phyloP scores from a whole-genome alignment of 352 stramenopile species.

The Globisporangium splendens region DNA sequence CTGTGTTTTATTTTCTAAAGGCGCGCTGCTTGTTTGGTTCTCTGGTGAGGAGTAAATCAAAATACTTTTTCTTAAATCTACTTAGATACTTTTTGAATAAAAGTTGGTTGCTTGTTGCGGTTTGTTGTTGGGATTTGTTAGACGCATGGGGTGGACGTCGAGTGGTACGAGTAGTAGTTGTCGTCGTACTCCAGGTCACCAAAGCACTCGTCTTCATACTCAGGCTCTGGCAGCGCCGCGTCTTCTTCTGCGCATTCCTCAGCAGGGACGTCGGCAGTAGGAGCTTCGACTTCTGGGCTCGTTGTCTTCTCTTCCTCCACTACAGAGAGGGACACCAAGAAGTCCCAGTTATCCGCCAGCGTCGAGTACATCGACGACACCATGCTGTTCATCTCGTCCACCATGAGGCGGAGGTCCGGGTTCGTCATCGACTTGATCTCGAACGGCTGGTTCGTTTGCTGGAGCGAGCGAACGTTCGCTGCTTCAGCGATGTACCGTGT shows the following conservation, averaged over 20 bases:
- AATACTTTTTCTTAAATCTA: background rate
- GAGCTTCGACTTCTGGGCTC: background rate
- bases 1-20: no score
- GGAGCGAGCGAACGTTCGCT: constrained; percentile 4
- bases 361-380: constrained; percentile 8
- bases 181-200: constrained; percentile 15
- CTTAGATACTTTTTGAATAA: background rate
- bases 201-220: constrained; percentile 13
- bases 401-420: constrained; percentile 16
- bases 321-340: constrained; percentile 12
- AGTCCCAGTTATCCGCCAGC: constrained; percentile 15
- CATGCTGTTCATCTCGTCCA: constrained; percentile 16
- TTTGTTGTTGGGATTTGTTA: background rate
- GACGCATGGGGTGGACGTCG: constrained; percentile 14
- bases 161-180: constrained; percentile 16
- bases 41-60: background rate
- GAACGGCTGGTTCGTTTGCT: constrained; percentile 4
- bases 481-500: constrained; percentile 7
- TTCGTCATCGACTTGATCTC: constrained; percentile 9
- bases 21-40: no score
- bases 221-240: constrained; percentile 4
- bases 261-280: background rate
- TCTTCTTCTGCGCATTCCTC: constrained; percentile 3
- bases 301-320: background rate
- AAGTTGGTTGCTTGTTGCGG: no score